Evolutionary conservation across 2,329 filamentous ascomycete species (phyloP).

Genomic region (Waltergamsia citrina): DNA sequence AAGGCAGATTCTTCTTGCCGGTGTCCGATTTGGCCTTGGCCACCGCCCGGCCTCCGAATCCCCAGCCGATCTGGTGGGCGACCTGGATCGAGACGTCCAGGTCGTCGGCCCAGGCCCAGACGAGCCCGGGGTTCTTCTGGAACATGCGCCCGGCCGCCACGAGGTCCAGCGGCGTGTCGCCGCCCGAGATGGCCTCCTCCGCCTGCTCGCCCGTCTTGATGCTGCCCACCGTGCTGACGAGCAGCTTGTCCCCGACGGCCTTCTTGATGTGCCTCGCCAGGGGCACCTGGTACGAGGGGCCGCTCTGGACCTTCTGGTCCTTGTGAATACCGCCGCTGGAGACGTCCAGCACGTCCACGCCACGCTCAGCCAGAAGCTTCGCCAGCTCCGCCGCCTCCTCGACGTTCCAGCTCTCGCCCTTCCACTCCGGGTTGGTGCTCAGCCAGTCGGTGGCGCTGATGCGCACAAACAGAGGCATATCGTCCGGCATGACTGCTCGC

Average conservation of each 20-base stretch:
- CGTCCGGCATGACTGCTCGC: conserved; percentile 51
- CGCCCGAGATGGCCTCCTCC: conserved; percentile 32
- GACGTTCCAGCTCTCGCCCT: conserved; percentile 55
- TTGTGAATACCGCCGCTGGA: conserved; percentile 57
- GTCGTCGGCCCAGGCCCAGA: conserved; percentile 47
- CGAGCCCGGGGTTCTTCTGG: conserved; percentile 48
- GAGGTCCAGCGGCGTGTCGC: conserved; percentile 35
- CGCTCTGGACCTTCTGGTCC: conserved; percentile 44
- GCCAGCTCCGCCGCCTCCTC: conserved; percentile 57
- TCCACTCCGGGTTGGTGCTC: conserved; percentile 43
- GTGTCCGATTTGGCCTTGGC: conserved; percentile 2
- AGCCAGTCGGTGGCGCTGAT: conserved; percentile 72
- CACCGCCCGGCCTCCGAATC: conserved; percentile 34
- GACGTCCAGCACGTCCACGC: conserved; percentile 69
- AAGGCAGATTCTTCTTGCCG: neutral
- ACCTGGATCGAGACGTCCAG: conserved; percentile 33
- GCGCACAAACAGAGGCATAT: conserved; percentile 64
- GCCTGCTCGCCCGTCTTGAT: conserved; percentile 34
- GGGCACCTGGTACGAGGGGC: conserved; percentile 60
- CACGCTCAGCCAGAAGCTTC: conserved; percentile 49
- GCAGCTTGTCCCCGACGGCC: conserved; percentile 51
- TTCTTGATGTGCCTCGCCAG: conserved; percentile 65
- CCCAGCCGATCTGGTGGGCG: conserved; percentile 47
- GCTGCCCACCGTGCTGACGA: conserved; percentile 37
- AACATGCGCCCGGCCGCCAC: conserved; percentile 42